Base-by-base conservation (phyloP, 306 rosid genomes). In the Gastrolobium villosum region DNA sequence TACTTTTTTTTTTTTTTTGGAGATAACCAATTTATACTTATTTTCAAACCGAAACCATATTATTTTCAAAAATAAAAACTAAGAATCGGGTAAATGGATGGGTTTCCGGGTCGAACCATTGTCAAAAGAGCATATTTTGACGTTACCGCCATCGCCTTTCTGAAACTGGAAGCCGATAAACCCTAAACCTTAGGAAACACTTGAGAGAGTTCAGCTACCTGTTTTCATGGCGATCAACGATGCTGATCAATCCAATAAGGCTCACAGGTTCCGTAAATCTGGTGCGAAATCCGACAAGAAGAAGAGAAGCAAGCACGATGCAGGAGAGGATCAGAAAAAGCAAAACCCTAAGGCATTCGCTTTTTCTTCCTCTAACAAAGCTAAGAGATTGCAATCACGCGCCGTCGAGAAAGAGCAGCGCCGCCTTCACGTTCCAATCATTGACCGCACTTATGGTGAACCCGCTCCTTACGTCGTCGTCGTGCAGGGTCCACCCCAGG, bases 401-500 rank as follows among this genome's bases (percentile, higher is more conserved):
- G 7, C 97, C 35, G 99, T 93, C 30, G 99, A 95, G 87, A 95
- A 95, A 79, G 97, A 92, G 84, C 99, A 95, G 88, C 97, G 99
- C 55, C 79, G 99, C 63, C 96, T 95, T 59, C 99, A 87, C 31
- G 86, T 86, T 7, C 99, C 99, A 0, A 68, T 87, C 72, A 84
- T 89, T 0, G 97, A 92, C 70, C 93, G 98, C 57, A 45, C 88
- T 53, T 92, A 95, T 52, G 97, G 93, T n/a, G 98, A 95, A 52
- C 85, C 92, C 2, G 82, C 98, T 56, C 99, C 99, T 0, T 95
- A 54, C 53, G 97, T 95, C 20, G 79, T 95, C 66, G 91, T 92
- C 20, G 98, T 95, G 40, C 99, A 95, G n/a, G 99, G 99, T 45
- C 98, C 99, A 46, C 98, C 99, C 35, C 76, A 87, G 96, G 99